These are phyloP conservation scores for Solioccasus polychromus DNA, from an alignment of 768 basidiomycete species.

Conservation along the genomic window DNA sequence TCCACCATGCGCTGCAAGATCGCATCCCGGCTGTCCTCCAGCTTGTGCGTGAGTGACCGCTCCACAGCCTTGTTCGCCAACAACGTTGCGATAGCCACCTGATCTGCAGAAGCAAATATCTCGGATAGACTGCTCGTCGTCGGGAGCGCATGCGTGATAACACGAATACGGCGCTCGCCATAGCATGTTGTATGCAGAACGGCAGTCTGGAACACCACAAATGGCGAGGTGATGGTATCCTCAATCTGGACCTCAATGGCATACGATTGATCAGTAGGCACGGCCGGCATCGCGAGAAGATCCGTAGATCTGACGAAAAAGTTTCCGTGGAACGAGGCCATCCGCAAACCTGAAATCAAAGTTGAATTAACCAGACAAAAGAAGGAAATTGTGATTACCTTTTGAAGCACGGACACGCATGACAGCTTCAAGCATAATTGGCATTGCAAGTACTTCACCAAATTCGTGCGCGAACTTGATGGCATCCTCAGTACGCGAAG, in stretches of 20 bases:
- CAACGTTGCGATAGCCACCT: slow-evolving; percentile 79
- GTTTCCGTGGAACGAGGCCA: slow-evolving; percentile 98
- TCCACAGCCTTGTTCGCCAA: slow-evolving; percentile 94
- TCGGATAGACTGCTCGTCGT: slow-evolving; percentile 87
- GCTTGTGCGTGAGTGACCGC: slow-evolving; percentile 74
- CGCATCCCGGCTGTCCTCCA: slow-evolving; percentile 89
- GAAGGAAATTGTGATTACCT: slow-evolving; percentile 44
- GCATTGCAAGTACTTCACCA: slow-evolving; percentile 87
- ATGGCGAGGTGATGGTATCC: slow-evolving; percentile 85
- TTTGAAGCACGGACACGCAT: slow-evolving; percentile 98
- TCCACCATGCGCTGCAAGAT: slow-evolving; percentile 81
- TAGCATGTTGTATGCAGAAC: slow-evolving; percentile 93
- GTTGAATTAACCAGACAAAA: neutral
- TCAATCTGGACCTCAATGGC: slow-evolving; percentile 95
- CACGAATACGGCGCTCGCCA: slow-evolving; percentile 89
- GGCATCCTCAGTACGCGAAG: slow-evolving; percentile 89
- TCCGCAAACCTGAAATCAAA: slow-evolving; percentile 65
- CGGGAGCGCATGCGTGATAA: slow-evolving; percentile 83
- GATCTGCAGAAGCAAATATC: slow-evolving; percentile 86
- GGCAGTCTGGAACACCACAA: slow-evolving; percentile 93
- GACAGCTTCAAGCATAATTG: slow-evolving; percentile 94
- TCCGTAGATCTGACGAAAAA: slow-evolving; percentile 98
- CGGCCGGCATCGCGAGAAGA: slow-evolving; percentile 91
- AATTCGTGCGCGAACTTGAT: slow-evolving; percentile 98
- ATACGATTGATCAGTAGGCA: slow-evolving; percentile 96